Evolutionary conservation across 2,329 filamentous ascomycete species (phyloP).

Genomic region (Alternaria postmessia): DNA sequence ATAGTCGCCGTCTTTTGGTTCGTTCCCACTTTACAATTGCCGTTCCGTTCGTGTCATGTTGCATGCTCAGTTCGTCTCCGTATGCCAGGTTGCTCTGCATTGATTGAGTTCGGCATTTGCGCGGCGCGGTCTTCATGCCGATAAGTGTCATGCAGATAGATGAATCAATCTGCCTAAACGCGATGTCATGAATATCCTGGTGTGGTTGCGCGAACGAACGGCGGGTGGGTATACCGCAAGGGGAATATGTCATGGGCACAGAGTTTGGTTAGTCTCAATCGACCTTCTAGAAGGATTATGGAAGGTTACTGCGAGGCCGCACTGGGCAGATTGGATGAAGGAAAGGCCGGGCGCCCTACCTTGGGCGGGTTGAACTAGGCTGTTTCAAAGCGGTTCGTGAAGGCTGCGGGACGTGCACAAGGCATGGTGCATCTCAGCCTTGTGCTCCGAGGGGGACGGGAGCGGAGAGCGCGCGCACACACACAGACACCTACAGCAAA

Average conservation of each 20-base stretch:
- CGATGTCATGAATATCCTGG: constrained; percentile 11
- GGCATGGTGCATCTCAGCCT: constrained; percentile 6
- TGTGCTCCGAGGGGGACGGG: constrained; percentile 8
- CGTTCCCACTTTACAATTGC: background rate
- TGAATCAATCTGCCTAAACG: constrained; percentile 1
- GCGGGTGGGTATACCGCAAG: constrained; percentile 15
- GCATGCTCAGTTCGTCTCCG: constrained; percentile 15
- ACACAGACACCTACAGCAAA: background rate
- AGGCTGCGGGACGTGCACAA: constrained; percentile 7
- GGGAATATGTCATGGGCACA: constrained; percentile 10
- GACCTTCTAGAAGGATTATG: constrained; percentile 25
- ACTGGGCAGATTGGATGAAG: constrained; percentile 9
- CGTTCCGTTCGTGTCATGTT: constrained; percentile 24
- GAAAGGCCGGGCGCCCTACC: background rate
- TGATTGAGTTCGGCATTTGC: constrained; percentile 18
- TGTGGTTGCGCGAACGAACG: constrained; percentile 14
- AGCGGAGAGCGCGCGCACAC: constrained; percentile 1
- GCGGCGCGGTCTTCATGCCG: constrained; percentile 24
- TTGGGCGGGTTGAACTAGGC: constrained; percentile 14
- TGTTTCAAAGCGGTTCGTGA: constrained; percentile 27
- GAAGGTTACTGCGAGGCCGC: constrained; percentile 12
- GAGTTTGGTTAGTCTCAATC: constrained; percentile 7
- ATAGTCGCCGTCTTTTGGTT: background rate
- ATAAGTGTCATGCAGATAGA: background rate
- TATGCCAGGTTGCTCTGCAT: constrained; percentile 22